phyloP scores from a whole-genome alignment of 345 rosid species.

The Populus tremula region DNA sequence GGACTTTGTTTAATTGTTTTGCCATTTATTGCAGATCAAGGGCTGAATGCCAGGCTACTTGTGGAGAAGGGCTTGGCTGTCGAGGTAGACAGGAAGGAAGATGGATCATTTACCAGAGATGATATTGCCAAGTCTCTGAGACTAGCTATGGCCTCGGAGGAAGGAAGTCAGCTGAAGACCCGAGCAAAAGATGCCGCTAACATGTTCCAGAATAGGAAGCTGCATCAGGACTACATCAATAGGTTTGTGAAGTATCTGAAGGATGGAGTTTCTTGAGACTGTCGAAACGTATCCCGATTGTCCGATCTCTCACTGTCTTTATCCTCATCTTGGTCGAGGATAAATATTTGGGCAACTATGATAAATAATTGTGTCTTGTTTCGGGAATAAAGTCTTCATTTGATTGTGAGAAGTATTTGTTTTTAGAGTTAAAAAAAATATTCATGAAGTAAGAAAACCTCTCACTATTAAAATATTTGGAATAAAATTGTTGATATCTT shows the following conservation, averaged over 20 bases:
- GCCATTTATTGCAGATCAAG: constrained; percentile 20
- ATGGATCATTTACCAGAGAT: constrained; percentile 22
- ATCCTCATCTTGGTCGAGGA: too few species aligned
- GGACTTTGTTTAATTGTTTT: constrained; percentile 18
- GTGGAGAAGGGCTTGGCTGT: constrained; percentile 25
- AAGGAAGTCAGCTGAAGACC: constrained; percentile 10
- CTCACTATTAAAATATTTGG: too few species aligned
- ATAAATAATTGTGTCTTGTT: too few species aligned
- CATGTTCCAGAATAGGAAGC: constrained; percentile 4
- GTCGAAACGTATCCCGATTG: too few species aligned
- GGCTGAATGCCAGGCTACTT: constrained; percentile 18
- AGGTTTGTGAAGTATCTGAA: constrained; percentile 17
- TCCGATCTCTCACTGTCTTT: too few species aligned
- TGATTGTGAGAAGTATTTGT: too few species aligned
- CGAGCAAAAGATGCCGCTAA: constrained; percentile 6
- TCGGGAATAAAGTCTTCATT: too few species aligned
- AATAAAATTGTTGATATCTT: too few species aligned
- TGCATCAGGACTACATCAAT: constrained; percentile 18
- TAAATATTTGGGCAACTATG: too few species aligned
- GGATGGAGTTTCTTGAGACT: neutral
- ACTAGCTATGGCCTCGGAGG: constrained; percentile 19
- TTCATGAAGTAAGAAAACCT: too few species aligned
- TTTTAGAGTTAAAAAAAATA: too few species aligned
- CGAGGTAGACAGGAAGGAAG: constrained; percentile 21
- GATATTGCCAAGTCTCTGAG: constrained; percentile 19